A percentile compares a stretch with the other conserved stretches of the same genome.
These are phyloP conservation scores for Penicillium lagena DNA, from an alignment of 495 filamentous ascomycete genomes.

Conservation along the genomic window DNA sequence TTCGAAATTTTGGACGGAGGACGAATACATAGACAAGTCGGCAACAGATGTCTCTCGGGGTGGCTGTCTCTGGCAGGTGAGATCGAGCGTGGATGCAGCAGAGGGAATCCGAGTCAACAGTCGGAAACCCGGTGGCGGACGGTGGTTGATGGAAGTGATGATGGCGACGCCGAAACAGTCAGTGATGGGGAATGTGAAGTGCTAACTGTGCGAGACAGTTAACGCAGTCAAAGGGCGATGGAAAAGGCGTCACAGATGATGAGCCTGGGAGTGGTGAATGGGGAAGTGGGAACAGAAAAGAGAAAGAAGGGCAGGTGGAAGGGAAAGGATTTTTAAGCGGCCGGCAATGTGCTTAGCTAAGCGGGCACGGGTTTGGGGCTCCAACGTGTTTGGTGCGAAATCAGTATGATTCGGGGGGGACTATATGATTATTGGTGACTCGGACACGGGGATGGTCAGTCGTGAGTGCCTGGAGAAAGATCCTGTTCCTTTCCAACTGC, in stretches of 20 bases:
- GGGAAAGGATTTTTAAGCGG: background rate
- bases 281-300: slow-evolving; percentile 5
- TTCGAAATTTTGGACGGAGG: slow-evolving; percentile 66
- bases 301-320: slow-evolving; percentile 5
- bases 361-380: slow-evolving; percentile 14
- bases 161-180: slow-evolving; percentile 16
- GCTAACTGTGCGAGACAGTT: slow-evolving; percentile 15
- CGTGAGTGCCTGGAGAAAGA: too few species aligned
- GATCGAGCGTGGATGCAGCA: slow-evolving; percentile 33
- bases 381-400: too few species aligned
- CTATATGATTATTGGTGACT: too few species aligned
- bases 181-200: slow-evolving; percentile 1
- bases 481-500: too few species aligned
- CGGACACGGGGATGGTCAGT: too few species aligned
- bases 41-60: slow-evolving; percentile 22
- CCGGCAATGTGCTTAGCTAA: slow-evolving; percentile 14
- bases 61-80: slow-evolving; percentile 33
- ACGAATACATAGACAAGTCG: slow-evolving; percentile 76
- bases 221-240: slow-evolving; percentile 9
- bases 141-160: slow-evolving; percentile 15
- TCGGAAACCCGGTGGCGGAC: slow-evolving; percentile 13
- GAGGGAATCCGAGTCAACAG: slow-evolving; percentile 25
- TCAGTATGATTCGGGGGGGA: too few species aligned
- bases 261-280: slow-evolving; percentile 5
- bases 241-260: slow-evolving; percentile 14